Base-by-base conservation (phyloP, 1,139 yeast species). In the Pichia sp. region DNA sequence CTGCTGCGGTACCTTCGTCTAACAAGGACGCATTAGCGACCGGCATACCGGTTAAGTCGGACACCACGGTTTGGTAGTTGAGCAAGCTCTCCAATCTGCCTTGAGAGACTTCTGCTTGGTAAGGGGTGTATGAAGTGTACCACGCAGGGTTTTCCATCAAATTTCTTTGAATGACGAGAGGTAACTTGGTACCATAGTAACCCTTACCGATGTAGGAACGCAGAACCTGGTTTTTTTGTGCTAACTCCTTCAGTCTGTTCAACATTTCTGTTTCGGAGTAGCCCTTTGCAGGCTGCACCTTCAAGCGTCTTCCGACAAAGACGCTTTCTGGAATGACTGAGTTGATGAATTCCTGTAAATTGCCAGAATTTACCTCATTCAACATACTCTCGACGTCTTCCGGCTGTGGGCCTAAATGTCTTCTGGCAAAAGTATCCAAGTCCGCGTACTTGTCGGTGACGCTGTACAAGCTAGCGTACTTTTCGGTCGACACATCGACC, bases 1-100 rank as follows among this genome's bases (percentile, higher is more conserved):
- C 97, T 19, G 98, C 99, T 31, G 99, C 98, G 13, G 98, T 88
- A 54, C 95, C 98, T 74, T 93, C 99, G 71, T 93, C 99, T 63
- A 93, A 78, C 56, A 93, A 76, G 3, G 98, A 92, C 2, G 97
- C 96, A 70, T 93, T 93, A 56, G 98, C 93, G 69, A 93, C 83
- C 38, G 90, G 87, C 73, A 93, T 78, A 1, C 98, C 98, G 4
- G 99, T 93, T 64, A 93, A 78, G 56, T 95, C 96, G 46, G 90
- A 75, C 23, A 93, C 79, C 70, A 92, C 77, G 30, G 99, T 93
- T 73, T 93, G 99, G 74, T 81, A 93, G 72, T 93, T 93, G 62
- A 93, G 75, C 61, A 93, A 76, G 42, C 95, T 84, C 72, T 92
- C 96, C 64, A 93, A 79, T 66, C 99, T 83, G 54, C 99, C 99